These are phyloP conservation scores for Caloboletus inedulis DNA, from an alignment of 1,284 basidiomycete species.

Conservation along the genomic window DNA sequence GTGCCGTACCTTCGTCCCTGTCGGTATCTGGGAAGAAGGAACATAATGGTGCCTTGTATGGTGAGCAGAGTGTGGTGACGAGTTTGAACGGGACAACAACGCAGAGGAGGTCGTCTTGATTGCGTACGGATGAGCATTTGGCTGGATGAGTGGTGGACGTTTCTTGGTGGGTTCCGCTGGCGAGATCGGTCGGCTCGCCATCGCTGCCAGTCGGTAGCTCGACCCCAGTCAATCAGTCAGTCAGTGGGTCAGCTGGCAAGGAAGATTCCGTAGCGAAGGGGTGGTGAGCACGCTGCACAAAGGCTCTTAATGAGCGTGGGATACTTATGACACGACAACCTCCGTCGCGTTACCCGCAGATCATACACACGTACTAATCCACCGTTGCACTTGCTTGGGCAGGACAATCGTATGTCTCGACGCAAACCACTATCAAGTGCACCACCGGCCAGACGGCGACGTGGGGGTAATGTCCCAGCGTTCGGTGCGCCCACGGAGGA, in stretches of 20 bases:
- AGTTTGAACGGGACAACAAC: slow-evolving; percentile 37
- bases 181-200: slow-evolving; percentile 19
- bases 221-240: not conserved
- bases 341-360: no score
- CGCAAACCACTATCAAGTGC: slow-evolving; percentile 1
- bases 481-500: slow-evolving; percentile 44
- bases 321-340: not conserved
- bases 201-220: not conserved
- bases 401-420: slow-evolving; percentile 14
- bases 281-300: not conserved
- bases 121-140: slow-evolving; percentile 38
- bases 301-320: slow-evolving; percentile 1
- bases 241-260: not conserved
- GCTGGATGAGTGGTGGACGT: slow-evolving; percentile 17
- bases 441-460: slow-evolving; percentile 32
- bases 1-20: slow-evolving; percentile 17
- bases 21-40: slow-evolving; percentile 18
- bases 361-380: no score
- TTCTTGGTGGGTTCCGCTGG: slow-evolving; percentile 20
- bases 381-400: no score
- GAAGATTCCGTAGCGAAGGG: not conserved
- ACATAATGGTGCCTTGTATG: slow-evolving; percentile 32
- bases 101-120: slow-evolving; percentile 40
- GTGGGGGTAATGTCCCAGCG: slow-evolving; percentile 20
- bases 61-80: slow-evolving; percentile 29